Evolutionary conservation across 352 stramenopile species (phyloP).

Genomic region (Pythium insidiosum): DNA sequence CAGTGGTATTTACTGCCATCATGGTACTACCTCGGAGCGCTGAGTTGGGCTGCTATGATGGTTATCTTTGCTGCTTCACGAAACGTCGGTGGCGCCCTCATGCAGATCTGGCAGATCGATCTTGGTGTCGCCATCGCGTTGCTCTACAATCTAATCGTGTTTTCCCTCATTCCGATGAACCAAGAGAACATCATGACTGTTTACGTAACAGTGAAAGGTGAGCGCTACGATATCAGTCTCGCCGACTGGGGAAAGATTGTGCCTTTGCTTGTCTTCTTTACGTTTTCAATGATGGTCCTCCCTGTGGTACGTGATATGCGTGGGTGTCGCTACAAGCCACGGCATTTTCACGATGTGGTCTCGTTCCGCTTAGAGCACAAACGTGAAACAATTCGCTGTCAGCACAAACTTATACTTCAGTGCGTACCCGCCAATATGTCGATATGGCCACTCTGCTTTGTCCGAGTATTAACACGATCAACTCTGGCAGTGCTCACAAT

Average conservation of each 20-base stretch:
- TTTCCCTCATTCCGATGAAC: constrained; percentile 38
- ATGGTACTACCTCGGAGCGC: constrained; percentile 53
- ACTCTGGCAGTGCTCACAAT: constrained; percentile 48
- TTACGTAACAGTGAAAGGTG: constrained; percentile 38
- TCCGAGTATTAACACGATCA: too few relatives aligned
- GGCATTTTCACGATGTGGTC: too few relatives aligned
- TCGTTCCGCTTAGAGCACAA: too few relatives aligned
- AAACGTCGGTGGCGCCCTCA: constrained; percentile 50
- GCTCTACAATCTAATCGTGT: constrained; percentile 69
- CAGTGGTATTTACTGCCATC: constrained; percentile 40
- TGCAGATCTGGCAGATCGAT: constrained; percentile 70
- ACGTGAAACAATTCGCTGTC: constrained; percentile 73
- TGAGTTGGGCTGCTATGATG: constrained; percentile 60
- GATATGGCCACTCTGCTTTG: too few relatives aligned
- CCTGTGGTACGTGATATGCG: too few relatives aligned
- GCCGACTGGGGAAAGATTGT: constrained; percentile 47
- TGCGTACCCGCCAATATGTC: too few relatives aligned
- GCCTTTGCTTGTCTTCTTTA: constrained; percentile 57
- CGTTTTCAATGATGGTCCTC: constrained; percentile 44
- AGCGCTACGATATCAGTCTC: constrained; percentile 57
- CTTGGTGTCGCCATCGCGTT: constrained; percentile 56
- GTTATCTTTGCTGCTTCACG: constrained; percentile 55
- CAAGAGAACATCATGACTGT: constrained; percentile 35
- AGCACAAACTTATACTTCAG: constrained; percentile 76
- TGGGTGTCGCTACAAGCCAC: too few relatives aligned